Percentiles rank a stretch among this genome's conserved stretches.
phyloP scores from a whole-genome alignment of 2,329 filamentous ascomycete genomes.

The Aspergillus cejpii region DNA sequence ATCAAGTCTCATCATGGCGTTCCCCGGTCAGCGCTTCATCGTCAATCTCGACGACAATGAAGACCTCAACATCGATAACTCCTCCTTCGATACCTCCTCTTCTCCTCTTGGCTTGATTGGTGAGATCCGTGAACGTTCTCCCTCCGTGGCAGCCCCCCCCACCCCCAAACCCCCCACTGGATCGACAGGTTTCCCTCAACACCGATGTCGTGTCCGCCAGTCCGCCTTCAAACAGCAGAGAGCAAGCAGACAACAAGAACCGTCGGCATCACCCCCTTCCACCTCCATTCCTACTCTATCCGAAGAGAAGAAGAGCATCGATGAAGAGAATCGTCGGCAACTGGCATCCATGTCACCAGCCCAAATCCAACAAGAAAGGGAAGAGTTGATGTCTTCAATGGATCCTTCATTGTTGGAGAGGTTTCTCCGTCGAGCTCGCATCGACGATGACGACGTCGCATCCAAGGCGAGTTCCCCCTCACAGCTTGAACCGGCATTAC shows the following conservation, averaged over 20 bases:
- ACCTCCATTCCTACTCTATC: slow-evolving; percentile 9
- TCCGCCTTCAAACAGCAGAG: slow-evolving; percentile 76
- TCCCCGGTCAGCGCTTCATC: slow-evolving; percentile 56
- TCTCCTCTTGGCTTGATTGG: slow-evolving; percentile 48
- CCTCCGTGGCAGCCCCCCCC: slow-evolving; percentile 39
- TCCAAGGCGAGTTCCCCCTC: not conserved
- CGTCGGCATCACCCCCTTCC: slow-evolving; percentile 7
- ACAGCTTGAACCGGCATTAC: slow-evolving; percentile 3
- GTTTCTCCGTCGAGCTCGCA: slow-evolving; percentile 67
- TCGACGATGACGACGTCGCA: slow-evolving; percentile 53
- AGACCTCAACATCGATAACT: slow-evolving; percentile 34
- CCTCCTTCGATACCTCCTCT: slow-evolving; percentile 15
- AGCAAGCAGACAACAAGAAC: slow-evolving; percentile 23
- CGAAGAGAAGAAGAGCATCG: slow-evolving; percentile 65
- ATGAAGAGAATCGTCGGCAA: slow-evolving; percentile 69
- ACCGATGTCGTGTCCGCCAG: slow-evolving; percentile 65
- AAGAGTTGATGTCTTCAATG: slow-evolving; percentile 71
- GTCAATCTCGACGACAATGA: slow-evolving; percentile 54
- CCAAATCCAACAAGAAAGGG: slow-evolving; percentile 73
- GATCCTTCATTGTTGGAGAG: slow-evolving; percentile 69
- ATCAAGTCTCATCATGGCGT: slow-evolving; percentile 36
- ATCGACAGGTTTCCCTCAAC: slow-evolving; percentile 73
- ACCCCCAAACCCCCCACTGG: slow-evolving; percentile 54
- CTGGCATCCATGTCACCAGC: slow-evolving; percentile 70
- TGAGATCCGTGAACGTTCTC: slow-evolving; percentile 72